Evolutionary conservation across 176 grass and related monocot genomes (phyloP).

Genomic region (Ensete glaucum): DNA sequence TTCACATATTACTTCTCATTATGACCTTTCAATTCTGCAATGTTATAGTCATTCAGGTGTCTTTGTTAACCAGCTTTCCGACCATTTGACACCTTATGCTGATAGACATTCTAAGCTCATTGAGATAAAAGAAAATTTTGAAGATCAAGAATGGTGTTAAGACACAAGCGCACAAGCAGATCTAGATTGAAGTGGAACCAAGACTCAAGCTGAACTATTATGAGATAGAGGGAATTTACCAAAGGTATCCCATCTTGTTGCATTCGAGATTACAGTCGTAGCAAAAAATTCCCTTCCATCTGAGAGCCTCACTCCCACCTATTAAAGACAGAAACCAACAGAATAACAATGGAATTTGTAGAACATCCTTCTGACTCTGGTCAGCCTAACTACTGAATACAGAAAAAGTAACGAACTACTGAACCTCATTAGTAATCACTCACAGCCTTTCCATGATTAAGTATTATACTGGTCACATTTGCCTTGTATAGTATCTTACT

Average conservation of each 20-base stretch:
- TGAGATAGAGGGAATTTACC: conserved; percentile 34
- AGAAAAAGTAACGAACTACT: conserved; percentile 1
- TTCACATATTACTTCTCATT: neutral
- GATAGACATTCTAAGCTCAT: too few species aligned
- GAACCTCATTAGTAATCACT: conserved; percentile 29
- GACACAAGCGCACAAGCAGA: neutral
- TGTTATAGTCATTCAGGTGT: neutral
- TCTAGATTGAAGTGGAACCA: neutral
- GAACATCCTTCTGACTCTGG: neutral
- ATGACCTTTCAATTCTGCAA: neutral
- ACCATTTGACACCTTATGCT: too few species aligned
- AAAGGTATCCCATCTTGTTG: conserved; percentile 98
- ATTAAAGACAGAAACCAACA: conserved; percentile 8
- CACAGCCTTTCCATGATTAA: conserved; percentile 87
- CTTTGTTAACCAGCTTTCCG: neutral
- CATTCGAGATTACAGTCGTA: conserved; percentile 90
- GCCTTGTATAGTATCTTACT: conserved; percentile 78
- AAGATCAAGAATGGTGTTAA: neutral
- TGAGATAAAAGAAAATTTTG: too few species aligned
- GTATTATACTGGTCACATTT: conserved; percentile 71
- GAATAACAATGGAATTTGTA: neutral
- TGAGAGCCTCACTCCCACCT: conserved; percentile 81
- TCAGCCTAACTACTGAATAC: conserved; percentile 5
- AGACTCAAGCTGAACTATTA: neutral
- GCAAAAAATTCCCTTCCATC: conserved; percentile 80